phyloP scores from a whole-genome alignment of 2,329 filamentous ascomycete genomes.

The Fusarium goolgardi region DNA sequence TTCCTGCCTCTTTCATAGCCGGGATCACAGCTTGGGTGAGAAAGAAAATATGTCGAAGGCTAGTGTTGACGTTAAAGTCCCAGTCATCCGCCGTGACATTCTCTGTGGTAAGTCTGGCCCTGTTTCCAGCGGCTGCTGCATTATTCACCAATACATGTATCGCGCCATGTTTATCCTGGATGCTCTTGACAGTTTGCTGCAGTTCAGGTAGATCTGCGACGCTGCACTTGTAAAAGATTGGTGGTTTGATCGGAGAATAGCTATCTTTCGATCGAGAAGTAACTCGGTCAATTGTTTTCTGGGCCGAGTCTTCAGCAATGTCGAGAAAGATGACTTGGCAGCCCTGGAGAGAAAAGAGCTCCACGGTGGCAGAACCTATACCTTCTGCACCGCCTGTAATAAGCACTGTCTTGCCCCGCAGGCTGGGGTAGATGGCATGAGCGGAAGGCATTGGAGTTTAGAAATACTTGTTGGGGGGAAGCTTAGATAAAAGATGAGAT shows the following conservation, averaged over 20 bases:
- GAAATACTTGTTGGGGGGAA: too few species aligned
- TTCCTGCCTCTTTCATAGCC: slow-evolving; percentile 59
- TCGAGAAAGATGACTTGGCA: slow-evolving; percentile 59
- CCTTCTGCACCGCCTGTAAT: slow-evolving; percentile 61
- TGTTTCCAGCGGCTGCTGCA: slow-evolving; percentile 63
- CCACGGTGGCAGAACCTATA: slow-evolving; percentile 59
- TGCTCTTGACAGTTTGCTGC: slow-evolving; percentile 50
- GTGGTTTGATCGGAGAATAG: slow-evolving; percentile 35
- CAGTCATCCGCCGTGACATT: slow-evolving; percentile 56
- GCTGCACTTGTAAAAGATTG: slow-evolving; percentile 58
- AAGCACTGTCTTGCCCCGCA: slow-evolving; percentile 55
- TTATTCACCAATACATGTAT: slow-evolving; percentile 89
- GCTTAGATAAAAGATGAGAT: not conserved
- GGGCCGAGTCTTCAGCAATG: slow-evolving; percentile 47
- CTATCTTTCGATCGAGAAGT: slow-evolving; percentile 16
- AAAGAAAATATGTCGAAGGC: slow-evolving; percentile 66
- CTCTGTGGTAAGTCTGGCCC: slow-evolving; percentile 46
- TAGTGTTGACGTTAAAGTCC: slow-evolving; percentile 58
- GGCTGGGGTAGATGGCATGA: slow-evolving; percentile 56
- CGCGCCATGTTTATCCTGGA: slow-evolving; percentile 44
- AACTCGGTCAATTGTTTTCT: slow-evolving; percentile 46
- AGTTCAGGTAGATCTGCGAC: slow-evolving; percentile 53
- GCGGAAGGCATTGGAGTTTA: not conserved
- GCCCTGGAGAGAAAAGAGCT: slow-evolving; percentile 59
- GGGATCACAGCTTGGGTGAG: slow-evolving; percentile 77